phyloP scores from a whole-genome alignment of 179 eudicot genomes.

The Silene coronaria region DNA sequence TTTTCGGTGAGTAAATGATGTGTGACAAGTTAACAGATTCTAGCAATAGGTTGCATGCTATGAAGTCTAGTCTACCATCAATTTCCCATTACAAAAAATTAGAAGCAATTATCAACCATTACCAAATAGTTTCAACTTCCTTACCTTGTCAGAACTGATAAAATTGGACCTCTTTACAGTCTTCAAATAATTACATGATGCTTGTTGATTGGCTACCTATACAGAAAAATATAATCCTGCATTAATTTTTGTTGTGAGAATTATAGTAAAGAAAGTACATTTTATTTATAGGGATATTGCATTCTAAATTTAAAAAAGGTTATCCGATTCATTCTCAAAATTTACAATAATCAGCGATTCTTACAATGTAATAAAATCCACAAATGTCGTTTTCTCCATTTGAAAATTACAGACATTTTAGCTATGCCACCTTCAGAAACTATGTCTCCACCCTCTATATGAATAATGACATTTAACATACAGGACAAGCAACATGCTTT shows the following conservation, averaged over 20 bases:
- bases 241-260: not conserved
- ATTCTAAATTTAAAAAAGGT: no score
- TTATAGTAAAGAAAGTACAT: not conserved
- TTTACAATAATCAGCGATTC: not conserved
- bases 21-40: not conserved
- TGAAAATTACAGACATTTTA: conserved; percentile 2
- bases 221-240: conserved; percentile 5
- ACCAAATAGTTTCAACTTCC: conserved; percentile 4
- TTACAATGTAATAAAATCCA: not conserved
- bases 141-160: conserved; percentile 84
- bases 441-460: no score
- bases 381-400: not conserved
- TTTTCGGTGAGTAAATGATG: not conserved
- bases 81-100: not conserved
- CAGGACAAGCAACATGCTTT: no score
- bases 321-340: not conserved
- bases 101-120: not conserved
- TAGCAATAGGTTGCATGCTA: not conserved
- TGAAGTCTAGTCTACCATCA: not conserved
- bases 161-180: conserved; percentile 70
- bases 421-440: not conserved
- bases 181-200: conserved; percentile 59
- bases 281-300: not conserved
- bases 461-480: no score
- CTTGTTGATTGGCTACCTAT: conserved; percentile 69